Evolutionary conservation across 2,329 filamentous ascomycete species (phyloP), one percentile per base, ranked within the genome.

Genomic region (Penicillium glabrum): DNA sequence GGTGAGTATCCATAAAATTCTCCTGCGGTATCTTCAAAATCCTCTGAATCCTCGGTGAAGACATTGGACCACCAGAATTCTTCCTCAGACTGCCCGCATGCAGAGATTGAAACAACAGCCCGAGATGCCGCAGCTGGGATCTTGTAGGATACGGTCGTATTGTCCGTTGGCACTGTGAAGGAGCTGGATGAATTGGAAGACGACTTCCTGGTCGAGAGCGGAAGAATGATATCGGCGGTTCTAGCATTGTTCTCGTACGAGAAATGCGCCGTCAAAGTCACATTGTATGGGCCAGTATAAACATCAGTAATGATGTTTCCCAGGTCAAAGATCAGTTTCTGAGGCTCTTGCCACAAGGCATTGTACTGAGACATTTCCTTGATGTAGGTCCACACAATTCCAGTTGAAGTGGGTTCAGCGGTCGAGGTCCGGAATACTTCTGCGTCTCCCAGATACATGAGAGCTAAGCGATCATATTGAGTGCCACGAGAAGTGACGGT

Each of bases 61-160:
- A 91, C 86, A 67, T 93, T 93, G 56, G 82, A 84, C 86, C 89
- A 95, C 90, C 91, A 96, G 67, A 93, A 93, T 70, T 96, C 91
- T 75, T 95, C 91, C 16, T 80, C 76, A 0, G 82, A 82, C 70
- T 95, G 91, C 0, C 89, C 91, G 62, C 87, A 91, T 16, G 90
- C 89, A 9, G 88, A 86, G n/a, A 95, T 81, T 0, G 89, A 86
- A 54, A 93, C 84, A 9, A 92, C 83, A 19, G 90, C 91, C 56
- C 87, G 85, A 52, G 84, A 83, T 21, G 82, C 80, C 66, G 90
- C 88, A 49, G 75, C 79, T 2, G 90, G 90, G 44, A 96, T 79
- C n/a, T 64, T 75, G 43, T 91, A 72, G 0, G 77, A 79, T 60
- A 83, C 83, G 1, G 80, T 81, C 1, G 89, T 87, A 55, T 81